These are phyloP conservation scores for Xylaria grammica DNA, from an alignment of 495 filamentous ascomycete genomes.

Conservation along the genomic window DNA sequence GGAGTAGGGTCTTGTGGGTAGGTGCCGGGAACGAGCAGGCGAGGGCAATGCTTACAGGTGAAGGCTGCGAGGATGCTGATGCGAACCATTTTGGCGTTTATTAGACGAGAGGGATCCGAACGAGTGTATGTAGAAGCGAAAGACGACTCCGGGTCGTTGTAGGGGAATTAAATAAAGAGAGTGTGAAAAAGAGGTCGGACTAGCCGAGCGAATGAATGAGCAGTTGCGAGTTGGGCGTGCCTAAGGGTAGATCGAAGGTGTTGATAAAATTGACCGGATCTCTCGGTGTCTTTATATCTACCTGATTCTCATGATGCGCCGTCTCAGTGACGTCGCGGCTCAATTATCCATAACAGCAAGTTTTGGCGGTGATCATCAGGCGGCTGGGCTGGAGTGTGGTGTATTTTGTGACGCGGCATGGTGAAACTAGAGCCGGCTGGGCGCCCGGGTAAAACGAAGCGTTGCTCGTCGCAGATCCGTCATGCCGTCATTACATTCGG, in stretches of 20 bases:
- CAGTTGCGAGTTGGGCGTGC: slow-evolving; percentile 1
- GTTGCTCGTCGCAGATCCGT: slow-evolving; percentile 20
- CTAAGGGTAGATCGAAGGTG: neutral
- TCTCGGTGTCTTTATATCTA: slow-evolving; percentile 11
- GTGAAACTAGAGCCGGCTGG: slow-evolving; percentile 18
- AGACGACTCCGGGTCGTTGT: slow-evolving; percentile 21
- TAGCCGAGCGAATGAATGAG: slow-evolving; percentile 14
- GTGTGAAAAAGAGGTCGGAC: slow-evolving; percentile 3
- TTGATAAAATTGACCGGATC: neutral
- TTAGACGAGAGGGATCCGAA: slow-evolving; percentile 2
- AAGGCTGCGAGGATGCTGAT: slow-evolving; percentile 14
- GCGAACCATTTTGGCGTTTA: slow-evolving; percentile 20
- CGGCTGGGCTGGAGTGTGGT: neutral
- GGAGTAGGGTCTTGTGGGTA: neutral
- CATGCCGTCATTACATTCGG: slow-evolving; percentile 3
- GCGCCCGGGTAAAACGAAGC: neutral
- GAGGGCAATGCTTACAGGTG: slow-evolving; percentile 12
- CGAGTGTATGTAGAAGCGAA: slow-evolving; percentile 3
- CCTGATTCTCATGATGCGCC: neutral
- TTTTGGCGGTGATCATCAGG: slow-evolving; percentile 1
- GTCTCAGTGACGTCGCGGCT: neutral
- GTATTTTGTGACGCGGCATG: neutral
- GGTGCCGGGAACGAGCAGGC: neutral
- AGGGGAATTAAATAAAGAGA: neutral
- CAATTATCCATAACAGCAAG: neutral